phyloP scores from a whole-genome alignment of 768 basidiomycete species.

The Crepidotus variabilis region DNA sequence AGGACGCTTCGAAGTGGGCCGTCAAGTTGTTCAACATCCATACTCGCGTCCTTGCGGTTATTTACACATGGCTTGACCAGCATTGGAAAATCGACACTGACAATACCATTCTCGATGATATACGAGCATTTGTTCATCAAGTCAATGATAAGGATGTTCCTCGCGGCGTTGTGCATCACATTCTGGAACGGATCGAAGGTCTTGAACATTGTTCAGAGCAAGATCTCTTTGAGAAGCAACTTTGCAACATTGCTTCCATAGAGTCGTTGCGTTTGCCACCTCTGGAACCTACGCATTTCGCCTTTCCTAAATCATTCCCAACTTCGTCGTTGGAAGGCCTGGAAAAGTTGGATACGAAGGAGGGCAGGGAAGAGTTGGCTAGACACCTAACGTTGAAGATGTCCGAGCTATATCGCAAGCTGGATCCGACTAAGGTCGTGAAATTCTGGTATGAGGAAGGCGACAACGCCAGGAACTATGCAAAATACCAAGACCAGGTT shows the following conservation, averaged over 20 bases:
- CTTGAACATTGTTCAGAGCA: not conserved
- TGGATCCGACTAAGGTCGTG: constrained; percentile 42
- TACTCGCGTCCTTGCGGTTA: constrained; percentile 1
- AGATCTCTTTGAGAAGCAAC: not conserved
- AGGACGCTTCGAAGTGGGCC: not conserved
- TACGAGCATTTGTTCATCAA: constrained; percentile 5
- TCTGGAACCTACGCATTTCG: constrained; percentile 19
- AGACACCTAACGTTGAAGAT: constrained; percentile 39
- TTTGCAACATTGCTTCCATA: no score
- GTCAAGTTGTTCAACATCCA: constrained; percentile 1
- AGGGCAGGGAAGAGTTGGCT: constrained; percentile 40
- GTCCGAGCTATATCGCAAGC: constrained; percentile 31
- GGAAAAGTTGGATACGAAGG: constrained; percentile 26
- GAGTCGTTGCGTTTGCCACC: not conserved
- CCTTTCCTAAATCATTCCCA: constrained; percentile 21
- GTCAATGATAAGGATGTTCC: not conserved
- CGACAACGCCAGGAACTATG: constrained; percentile 14
- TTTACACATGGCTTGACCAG: constrained; percentile 10
- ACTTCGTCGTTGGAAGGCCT: constrained; percentile 8
- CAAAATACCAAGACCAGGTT: constrained; percentile 15
- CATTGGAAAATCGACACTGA: constrained; percentile 57
- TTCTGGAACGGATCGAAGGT: not conserved
- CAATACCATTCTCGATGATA: constrained; percentile 27
- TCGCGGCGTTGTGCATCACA: not conserved
- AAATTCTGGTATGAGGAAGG: constrained; percentile 30